Conservation (phyloP, 495 filamentous ascomycete genomes). For the Penicillium arizonense region DNA sequence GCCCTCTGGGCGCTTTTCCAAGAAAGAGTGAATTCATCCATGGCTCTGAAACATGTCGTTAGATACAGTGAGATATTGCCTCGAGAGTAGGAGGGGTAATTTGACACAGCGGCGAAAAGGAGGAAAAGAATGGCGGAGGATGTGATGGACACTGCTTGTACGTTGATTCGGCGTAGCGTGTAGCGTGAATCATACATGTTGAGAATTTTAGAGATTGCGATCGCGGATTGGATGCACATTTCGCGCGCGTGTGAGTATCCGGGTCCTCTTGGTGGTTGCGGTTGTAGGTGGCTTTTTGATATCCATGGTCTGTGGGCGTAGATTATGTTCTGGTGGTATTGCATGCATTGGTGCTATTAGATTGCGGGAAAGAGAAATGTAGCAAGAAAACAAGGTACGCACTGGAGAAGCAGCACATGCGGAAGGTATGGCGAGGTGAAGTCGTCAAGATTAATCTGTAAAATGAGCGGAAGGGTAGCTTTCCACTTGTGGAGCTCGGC, state of each 20-base stretch:
- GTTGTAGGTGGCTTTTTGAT: slow-evolving; percentile 19
- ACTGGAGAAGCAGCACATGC: slow-evolving; percentile 30
- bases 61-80: slow-evolving; percentile 4
- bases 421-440: slow-evolving; percentile 17
- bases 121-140: slow-evolving; percentile 23
- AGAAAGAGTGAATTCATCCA: slow-evolving; percentile 18
- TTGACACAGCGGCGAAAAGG: slow-evolving; percentile 2
- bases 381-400: too few relatives aligned
- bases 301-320: slow-evolving; percentile 27
- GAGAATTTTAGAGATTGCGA: slow-evolving; percentile 21
- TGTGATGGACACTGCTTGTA: slow-evolving; percentile 21
- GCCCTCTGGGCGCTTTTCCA: slow-evolving; percentile 20
- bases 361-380: too few relatives aligned
- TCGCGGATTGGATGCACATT: slow-evolving; percentile 26
- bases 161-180: slow-evolving; percentile 21
- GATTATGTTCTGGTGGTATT: slow-evolving; percentile 30
- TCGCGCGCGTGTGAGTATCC: slow-evolving; percentile 22
- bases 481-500: slow-evolving; percentile 26
- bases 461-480: slow-evolving; percentile 15
- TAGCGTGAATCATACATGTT: slow-evolving; percentile 42
- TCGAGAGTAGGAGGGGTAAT: neutral
- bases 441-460: slow-evolving; percentile 22
- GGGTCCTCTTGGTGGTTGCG: slow-evolving; percentile 17
- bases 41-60: slow-evolving; percentile 17
- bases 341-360: slow-evolving; percentile 10